A percentile compares a stretch with the other conserved stretches of the same genome.
Evolutionary conservation across 1,284 basidiomycete genomes (phyloP).

Genomic region (Cryptococcus jaspeensis): DNA sequence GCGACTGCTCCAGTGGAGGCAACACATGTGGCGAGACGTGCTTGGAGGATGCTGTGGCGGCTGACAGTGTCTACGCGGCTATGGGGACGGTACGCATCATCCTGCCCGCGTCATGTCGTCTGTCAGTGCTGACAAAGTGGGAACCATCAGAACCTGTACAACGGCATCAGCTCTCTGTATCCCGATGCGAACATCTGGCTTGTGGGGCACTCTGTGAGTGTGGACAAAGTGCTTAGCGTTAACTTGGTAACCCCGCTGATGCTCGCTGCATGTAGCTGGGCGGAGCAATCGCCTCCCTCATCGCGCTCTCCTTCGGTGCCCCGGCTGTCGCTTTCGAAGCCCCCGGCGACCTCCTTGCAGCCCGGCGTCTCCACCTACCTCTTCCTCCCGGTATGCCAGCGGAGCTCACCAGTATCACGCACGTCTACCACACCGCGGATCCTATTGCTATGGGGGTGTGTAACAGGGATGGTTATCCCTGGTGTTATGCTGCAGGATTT

Average conservation of each 20-base stretch:
- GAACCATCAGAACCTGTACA: conserved; percentile 75
- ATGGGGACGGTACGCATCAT: conserved; percentile 62
- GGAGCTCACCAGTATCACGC: conserved; percentile 53
- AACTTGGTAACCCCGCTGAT: no score
- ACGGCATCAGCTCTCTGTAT: conserved; percentile 91
- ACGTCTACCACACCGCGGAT: conserved; percentile 60
- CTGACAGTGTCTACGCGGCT: conserved; percentile 75
- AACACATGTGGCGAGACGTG: conserved; percentile 83
- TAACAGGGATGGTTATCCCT: conserved; percentile 51
- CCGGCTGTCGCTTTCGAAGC: conserved; percentile 89
- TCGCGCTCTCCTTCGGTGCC: conserved; percentile 85
- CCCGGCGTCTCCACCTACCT: conserved; percentile 83
- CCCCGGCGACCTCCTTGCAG: conserved; percentile 85
- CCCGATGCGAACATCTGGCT: conserved; percentile 92
- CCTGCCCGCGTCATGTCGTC: no score
- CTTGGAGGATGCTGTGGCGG: conserved; percentile 71
- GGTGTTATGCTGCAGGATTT: conserved; percentile 52
- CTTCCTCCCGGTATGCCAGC: conserved; percentile 53
- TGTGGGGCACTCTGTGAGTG: conserved; percentile 83
- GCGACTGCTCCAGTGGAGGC: conserved; percentile 80
- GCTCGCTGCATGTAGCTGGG: no score
- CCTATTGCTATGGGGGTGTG: conserved; percentile 54
- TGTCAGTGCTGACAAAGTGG: conserved; percentile 13
- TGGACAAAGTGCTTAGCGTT: no score
- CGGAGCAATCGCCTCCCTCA: conserved; percentile 77